Conservation (phyloP, 208 protist genomes). For the Trypanosoma mega region DNA sequence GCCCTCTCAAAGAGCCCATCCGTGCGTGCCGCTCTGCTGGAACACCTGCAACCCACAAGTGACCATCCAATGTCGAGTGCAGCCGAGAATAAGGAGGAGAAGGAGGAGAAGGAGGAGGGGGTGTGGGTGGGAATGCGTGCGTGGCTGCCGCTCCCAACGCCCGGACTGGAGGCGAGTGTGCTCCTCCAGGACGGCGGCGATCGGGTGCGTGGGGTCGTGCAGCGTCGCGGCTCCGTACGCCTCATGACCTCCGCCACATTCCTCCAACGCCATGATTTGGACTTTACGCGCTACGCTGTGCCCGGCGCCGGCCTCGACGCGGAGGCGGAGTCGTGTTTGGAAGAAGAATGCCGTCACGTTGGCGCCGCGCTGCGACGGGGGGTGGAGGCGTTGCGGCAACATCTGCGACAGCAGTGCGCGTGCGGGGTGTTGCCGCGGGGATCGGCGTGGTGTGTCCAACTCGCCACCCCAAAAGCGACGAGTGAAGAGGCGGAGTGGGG, state of each 20-base stretch:
- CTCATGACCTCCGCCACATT: constrained; percentile 72
- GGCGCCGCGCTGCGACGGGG: constrained; percentile 27
- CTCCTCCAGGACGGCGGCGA: constrained; percentile 62
- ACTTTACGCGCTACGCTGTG: constrained; percentile 42
- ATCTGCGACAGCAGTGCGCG: constrained; percentile 27
- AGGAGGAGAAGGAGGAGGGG: not conserved
- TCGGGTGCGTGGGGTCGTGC: constrained; percentile 52
- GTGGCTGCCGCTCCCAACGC: constrained; percentile 82
- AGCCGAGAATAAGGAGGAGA: constrained; percentile 9
- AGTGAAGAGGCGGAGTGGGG: not conserved
- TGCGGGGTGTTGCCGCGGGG: constrained; percentile 14
- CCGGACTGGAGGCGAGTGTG: constrained; percentile 56
- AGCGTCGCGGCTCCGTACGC: constrained; percentile 67
- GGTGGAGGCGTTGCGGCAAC: constrained; percentile 28
- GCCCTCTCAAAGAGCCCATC: constrained; percentile 44
- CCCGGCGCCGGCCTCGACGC: constrained; percentile 39
- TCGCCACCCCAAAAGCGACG: constrained; percentile 37
- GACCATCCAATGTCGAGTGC: no score
- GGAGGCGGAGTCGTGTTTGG: constrained; percentile 44
- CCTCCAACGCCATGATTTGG: constrained; percentile 27
- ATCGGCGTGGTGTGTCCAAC: constrained; percentile 55
- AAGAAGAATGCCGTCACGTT: constrained; percentile 46
- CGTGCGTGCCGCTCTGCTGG: constrained; percentile 38
- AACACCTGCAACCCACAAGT: constrained; percentile 3
- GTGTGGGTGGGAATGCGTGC: constrained; percentile 59